Base-by-base conservation (phyloP, 2,329 filamentous ascomycete species). In the Epichloe coenophiala region DNA sequence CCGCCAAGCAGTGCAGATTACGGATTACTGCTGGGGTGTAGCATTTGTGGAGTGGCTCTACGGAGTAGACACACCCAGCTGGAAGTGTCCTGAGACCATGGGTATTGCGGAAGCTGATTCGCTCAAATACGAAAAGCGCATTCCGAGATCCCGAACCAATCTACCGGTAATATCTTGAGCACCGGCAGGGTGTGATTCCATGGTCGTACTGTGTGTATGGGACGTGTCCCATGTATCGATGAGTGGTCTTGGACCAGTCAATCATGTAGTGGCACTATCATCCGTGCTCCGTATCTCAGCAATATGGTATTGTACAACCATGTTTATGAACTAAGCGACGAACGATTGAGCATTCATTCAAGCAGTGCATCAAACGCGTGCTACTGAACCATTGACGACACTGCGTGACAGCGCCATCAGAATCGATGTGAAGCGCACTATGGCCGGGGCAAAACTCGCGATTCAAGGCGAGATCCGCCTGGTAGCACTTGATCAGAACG, bases 61-160 rank as follows among this genome's bases (percentile, higher is more conserved):
- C 27, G 27, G 27, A 27, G 27, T 31, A 31, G 8, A 31, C 27
- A 31, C 27, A 31, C 27, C 27, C 27, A 31, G 7, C 46, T 42
- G 46, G 27, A 40, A 21, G 19, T 6, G 19, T 17, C 35, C 13
- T 15, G 21, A 31, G 27, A 17, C 38, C 13, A n/a, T 13, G 36
- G 13, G 35, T 27, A 39, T 31, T 39, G 12, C 35, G n/a, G 35
- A 48, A 40, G 39, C 48, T 51, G 51, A 53, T 53, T 53, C 33
- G 51, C 45, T 37, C 31, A 41, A 45, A 45, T 48, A 45, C 48
- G 51, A 51, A 53, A 35, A 23, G 35, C 36, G 23, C 45, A 50
- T 43, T 43, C 48, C 45, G 45, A 51, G 45, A 45, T 53, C n/a
- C 51, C 51, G 51, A 51, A 50, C 51, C 51, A 53, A 40, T 51